phyloP scores from a whole-genome alignment of 768 basidiomycete species.

The Leccinum rimulosum region DNA sequence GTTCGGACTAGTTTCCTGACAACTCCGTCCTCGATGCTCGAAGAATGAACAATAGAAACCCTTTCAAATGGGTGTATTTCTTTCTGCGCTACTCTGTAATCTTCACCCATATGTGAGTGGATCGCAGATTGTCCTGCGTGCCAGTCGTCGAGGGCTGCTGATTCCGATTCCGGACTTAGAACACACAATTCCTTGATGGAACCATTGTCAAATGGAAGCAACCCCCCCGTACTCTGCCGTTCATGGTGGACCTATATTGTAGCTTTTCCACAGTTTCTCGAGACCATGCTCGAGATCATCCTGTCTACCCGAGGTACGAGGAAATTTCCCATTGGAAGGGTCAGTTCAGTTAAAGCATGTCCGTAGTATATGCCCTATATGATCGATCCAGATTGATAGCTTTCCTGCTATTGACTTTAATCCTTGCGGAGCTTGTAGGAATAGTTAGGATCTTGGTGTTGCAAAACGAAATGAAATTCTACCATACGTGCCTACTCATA shows the following conservation, averaged over 20 bases:
- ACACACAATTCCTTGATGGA: constrained; percentile 14
- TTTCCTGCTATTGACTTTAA: constrained; percentile 5
- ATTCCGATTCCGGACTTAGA: constrained; percentile 2
- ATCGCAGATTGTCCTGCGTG: background rate
- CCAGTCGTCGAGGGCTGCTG: background rate
- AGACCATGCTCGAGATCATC: constrained; percentile 15
- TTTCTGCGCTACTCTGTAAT: constrained; percentile 27
- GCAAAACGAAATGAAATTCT: background rate
- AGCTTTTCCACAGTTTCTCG: constrained; percentile 5
- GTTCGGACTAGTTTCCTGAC: background rate
- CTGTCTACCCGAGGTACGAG: constrained; percentile 17
- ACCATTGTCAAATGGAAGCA: constrained; percentile 10
- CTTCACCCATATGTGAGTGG: constrained; percentile 20
- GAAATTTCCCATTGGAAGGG: background rate
- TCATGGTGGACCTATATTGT: constrained; percentile 12
- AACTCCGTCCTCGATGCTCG: background rate
- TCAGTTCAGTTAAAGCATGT: background rate
- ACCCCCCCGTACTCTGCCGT: constrained; percentile 6
- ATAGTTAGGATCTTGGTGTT: constrained; percentile 2
- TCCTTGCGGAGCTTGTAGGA: constrained; percentile 6
- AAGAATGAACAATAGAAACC: constrained; percentile 23
- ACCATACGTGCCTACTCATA: constrained; percentile 13
- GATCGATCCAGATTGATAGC: constrained; percentile 14
- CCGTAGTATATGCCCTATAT: constrained; percentile 20
- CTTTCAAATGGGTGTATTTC: constrained; percentile 32